These are phyloP conservation scores for Aureobasidium zeae DNA, from an alignment of 2,329 filamentous ascomycete species.

Conservation along the genomic window DNA sequence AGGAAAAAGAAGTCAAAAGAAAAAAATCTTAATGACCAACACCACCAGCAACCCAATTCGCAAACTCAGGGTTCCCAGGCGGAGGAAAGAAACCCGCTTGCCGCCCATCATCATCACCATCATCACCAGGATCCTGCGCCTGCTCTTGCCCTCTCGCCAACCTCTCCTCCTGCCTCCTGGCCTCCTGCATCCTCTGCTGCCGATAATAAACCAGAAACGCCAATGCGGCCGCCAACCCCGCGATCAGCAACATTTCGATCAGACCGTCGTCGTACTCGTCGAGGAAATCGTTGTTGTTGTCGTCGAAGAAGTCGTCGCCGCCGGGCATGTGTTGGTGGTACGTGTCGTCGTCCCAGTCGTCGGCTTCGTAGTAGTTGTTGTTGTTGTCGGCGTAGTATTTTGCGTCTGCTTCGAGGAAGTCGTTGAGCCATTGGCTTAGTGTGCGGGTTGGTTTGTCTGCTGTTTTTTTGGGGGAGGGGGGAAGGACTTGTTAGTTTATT, in stretches of 20 bases:
- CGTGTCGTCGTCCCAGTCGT: slow-evolving; percentile 39
- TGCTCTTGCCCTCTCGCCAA: slow-evolving; percentile 28
- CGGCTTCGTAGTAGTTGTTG: slow-evolving; percentile 40
- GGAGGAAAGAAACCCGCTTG: slow-evolving; percentile 55
- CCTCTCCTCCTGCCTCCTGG: slow-evolving; percentile 34
- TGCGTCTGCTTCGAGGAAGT: slow-evolving; percentile 60
- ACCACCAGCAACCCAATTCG: slow-evolving; percentile 58
- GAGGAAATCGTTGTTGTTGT: too few relatives aligned
- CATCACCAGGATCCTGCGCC: slow-evolving; percentile 24
- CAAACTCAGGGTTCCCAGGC: slow-evolving; percentile 57
- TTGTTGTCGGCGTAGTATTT: slow-evolving; percentile 24
- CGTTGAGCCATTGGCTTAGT: slow-evolving; percentile 73
- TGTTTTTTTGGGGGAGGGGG: not conserved
- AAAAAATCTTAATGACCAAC: slow-evolving; percentile 48
- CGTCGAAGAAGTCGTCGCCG: slow-evolving; percentile 44
- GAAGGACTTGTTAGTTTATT: too few relatives aligned
- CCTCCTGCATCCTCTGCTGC: slow-evolving; percentile 51
- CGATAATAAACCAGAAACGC: slow-evolving; percentile 74
- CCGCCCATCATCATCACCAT: slow-evolving; percentile 20
- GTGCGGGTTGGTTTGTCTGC: slow-evolving; percentile 47
- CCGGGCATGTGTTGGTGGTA: slow-evolving; percentile 18
- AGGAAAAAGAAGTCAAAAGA: not conserved
- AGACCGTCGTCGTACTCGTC: slow-evolving; percentile 69
- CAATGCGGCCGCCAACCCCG: slow-evolving; percentile 65
- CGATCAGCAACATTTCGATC: slow-evolving; percentile 74